Evolutionary conservation across 306 rosid genomes (phyloP).

Genomic region (Vigna unguiculata): DNA sequence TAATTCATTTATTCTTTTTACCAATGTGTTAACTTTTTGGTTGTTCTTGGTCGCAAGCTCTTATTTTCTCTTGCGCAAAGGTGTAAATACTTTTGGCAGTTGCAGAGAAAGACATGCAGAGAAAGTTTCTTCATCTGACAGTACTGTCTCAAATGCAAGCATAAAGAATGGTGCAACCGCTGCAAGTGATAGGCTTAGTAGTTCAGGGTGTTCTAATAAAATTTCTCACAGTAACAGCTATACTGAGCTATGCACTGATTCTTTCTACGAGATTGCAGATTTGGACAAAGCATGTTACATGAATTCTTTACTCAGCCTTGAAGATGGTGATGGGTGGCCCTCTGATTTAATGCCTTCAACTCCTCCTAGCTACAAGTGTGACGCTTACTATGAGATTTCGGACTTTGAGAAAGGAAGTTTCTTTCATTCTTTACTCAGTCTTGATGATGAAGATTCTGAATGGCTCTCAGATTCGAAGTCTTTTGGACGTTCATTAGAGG

Average conservation of each 20-base stretch:
- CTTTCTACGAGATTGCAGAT: conserved; percentile 5
- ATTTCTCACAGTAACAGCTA: not conserved
- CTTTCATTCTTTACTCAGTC: conserved; percentile 9
- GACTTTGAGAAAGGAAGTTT: not conserved
- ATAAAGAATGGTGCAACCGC: conserved; percentile 17
- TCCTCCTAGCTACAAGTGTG: not conserved
- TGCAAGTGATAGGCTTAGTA: conserved; percentile 8
- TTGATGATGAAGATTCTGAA: not conserved
- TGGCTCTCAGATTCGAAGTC: not conserved
- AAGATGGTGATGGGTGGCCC: conserved; percentile 47
- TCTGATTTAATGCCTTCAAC: not conserved
- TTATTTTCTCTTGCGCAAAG: conserved; percentile 27
- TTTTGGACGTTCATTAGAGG: not conserved
- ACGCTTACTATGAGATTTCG: conserved; percentile 2
- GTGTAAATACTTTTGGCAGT: not conserved
- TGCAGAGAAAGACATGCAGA: conserved; percentile 1
- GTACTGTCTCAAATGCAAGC: conserved; percentile 20
- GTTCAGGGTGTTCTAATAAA: not conserved
- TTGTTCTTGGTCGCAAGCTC: conserved; percentile 43
- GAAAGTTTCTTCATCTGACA: conserved; percentile 22
- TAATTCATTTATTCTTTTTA: conserved; percentile 26
- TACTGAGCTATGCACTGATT: not conserved
- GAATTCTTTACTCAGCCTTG: conserved; percentile 54
- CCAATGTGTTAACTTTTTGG: conserved; percentile 45
- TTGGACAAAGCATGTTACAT: conserved; percentile 42